These are phyloP conservation scores for Dictyostelium firmibasis DNA, from an alignment of 78 protist species.

Conservation along the genomic window DNA sequence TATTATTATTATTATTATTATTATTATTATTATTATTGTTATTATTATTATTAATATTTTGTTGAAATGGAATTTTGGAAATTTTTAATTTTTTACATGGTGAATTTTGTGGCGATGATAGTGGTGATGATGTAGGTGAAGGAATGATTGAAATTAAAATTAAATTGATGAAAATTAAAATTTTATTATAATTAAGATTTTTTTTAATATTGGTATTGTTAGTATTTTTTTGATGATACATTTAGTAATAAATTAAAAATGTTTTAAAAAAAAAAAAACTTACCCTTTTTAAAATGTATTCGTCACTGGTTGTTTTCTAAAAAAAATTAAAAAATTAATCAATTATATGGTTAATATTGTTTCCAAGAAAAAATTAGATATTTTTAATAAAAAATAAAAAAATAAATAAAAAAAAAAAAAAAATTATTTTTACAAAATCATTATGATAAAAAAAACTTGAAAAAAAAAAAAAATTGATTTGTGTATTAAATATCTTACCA, in stretches of 20 bases:
- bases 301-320: conserved; percentile 9
- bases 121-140: not conserved
- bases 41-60: not conserved
- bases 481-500: conserved; percentile 6
- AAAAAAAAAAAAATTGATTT: not conserved
- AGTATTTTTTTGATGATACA: not conserved
- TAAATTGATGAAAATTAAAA: not conserved
- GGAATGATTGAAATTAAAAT: not conserved
- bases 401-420: not conserved
- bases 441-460: not conserved
- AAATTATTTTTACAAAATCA: not conserved
- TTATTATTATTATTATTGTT: not conserved
- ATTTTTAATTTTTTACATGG: not conserved
- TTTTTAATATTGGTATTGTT: not conserved
- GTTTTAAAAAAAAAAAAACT: not conserved
- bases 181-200: not conserved
- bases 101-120: not conserved
- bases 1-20: not conserved
- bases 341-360: not conserved
- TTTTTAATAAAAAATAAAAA: not conserved
- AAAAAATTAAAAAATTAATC: not conserved
- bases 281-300: conserved; percentile 16
- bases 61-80: not conserved
- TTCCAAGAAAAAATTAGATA: conserved; percentile 1
- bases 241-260: not conserved